Conservation (phyloP, 1,284 basidiomycete species). For the Coniophora puteana region DNA sequence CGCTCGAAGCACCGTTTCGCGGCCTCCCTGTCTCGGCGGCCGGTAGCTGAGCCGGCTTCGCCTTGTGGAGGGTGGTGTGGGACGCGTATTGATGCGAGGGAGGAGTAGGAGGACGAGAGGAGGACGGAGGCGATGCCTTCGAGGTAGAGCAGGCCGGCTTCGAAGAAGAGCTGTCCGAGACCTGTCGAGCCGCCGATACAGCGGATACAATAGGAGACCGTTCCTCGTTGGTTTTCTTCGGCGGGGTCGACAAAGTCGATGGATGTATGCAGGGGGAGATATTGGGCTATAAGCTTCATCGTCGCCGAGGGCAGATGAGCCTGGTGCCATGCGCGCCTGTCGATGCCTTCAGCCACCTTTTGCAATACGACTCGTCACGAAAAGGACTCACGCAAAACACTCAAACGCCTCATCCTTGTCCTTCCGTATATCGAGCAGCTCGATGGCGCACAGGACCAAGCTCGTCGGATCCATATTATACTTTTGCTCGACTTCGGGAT, state of each 20-base stretch:
- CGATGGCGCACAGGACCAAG: constrained; percentile 62
- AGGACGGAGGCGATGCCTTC: constrained; percentile 69
- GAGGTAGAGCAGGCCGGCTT: constrained; percentile 70
- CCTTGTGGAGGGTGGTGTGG: constrained; percentile 43
- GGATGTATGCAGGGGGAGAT: constrained; percentile 52
- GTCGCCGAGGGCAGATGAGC: constrained; percentile 68
- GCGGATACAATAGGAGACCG: constrained; percentile 54
- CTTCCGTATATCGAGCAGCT: constrained; percentile 67
- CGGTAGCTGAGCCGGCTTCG: constrained; percentile 57
- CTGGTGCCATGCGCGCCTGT: constrained; percentile 78
- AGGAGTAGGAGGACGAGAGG: constrained; percentile 65
- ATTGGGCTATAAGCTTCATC: constrained; percentile 69
- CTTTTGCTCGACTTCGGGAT: constrained; percentile 47
- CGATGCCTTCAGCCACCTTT: constrained; percentile 6
- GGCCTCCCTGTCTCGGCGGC: constrained; percentile 65
- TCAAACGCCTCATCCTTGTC: constrained; percentile 74
- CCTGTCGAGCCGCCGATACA: constrained; percentile 59
- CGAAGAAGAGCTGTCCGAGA: constrained; percentile 68
- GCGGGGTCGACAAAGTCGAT: constrained; percentile 29
- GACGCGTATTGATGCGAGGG: constrained; percentile 68
- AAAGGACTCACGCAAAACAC: constrained; percentile 62
- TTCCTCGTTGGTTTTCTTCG: constrained; percentile 43
- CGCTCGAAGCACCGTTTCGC: constrained; percentile 69
- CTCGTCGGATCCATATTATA: constrained; percentile 84
- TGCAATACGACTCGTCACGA: neutral